phyloP scores from a whole-genome alignment of 2,329 filamentous ascomycete genomes.

The Neofusicoccum ribis region DNA sequence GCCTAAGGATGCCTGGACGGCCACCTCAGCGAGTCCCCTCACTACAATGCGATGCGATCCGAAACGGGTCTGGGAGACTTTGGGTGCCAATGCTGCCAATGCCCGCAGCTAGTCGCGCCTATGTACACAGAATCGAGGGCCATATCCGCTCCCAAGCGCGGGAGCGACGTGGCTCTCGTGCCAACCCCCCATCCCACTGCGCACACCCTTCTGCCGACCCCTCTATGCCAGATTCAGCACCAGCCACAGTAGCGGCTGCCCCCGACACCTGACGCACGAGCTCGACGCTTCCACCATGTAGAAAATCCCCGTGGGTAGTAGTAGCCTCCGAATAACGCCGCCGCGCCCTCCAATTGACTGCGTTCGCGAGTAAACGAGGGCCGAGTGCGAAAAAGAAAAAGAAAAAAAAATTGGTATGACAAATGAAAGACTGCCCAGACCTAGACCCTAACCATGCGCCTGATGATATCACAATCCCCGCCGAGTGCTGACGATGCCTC shows the following conservation, averaged over 20 bases:
- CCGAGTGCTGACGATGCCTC: slow-evolving; percentile 12
- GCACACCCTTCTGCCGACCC: neutral
- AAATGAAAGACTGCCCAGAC: neutral
- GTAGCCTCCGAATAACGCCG: neutral
- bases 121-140: slow-evolving; percentile 1
- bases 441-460: slow-evolving; percentile 11
- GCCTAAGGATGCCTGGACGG: slow-evolving; percentile 1
- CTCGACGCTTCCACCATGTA: neutral
- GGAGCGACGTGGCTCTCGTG: neutral
- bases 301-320: neutral
- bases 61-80: neutral
- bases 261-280: slow-evolving; percentile 7
- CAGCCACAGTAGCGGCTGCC: slow-evolving; percentile 9
- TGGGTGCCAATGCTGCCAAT: slow-evolving; percentile 1
- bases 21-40: neutral
- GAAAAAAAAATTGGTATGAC: neutral
- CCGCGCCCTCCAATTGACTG: slow-evolving; percentile 1
- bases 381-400: neutral
- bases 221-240: neutral
- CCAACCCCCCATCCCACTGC: slow-evolving; percentile 7
- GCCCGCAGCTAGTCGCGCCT: neutral
- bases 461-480: slow-evolving; percentile 17
- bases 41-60: neutral
- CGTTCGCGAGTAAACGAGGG: slow-evolving; percentile 1
- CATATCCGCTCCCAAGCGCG: neutral